Base-by-base conservation (phyloP, 306 rosid species). In the Vigna angularis region DNA sequence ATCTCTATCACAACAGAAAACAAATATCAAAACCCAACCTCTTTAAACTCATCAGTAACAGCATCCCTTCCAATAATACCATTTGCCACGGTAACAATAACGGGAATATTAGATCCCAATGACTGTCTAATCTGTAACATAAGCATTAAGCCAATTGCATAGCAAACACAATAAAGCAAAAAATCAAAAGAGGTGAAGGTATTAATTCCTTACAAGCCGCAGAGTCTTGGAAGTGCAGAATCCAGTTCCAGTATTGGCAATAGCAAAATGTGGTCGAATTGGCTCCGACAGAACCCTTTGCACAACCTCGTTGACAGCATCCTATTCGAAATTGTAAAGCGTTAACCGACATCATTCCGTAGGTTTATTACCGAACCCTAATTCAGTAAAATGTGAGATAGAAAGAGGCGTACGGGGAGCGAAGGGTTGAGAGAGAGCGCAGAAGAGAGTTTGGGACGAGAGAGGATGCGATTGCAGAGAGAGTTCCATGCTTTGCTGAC, bases 21-120 rank as follows among this genome's bases (percentile, higher is more conserved):
- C 71, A 45, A 53, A 58, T 4, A 11, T 61, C 22, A 32, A 72
- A 36, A 59, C 51, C 28, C 55, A 77, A 93, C 97, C 96, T 93
- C 97, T 74, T 78, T 87, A 78, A 89, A 66, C 74, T 89, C 93
- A 82, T 81, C 59, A 49, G 85, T 86, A 28, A 64, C 28, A 69
- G 88, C 90, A 50, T 90, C 96, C 78, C 87, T 86, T 74, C 96
- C 96, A 17, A 90, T 73, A 70, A 90, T 80, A 65, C 97, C 97
- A 58, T 80, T 76, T 4, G 87, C 79, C 59, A 67, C 78, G 3
- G 93, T 77, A 66, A 89, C 85, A 59, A 93, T 75, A 32, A 89
- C 15, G 3, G 93, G 96, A 66, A 82, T 72, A 51, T 40, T 57
- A 3, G 75, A 78, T 18, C 97, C 96, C 81, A 92, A 49, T 34